Evolutionary conservation across 2,329 filamentous ascomycete species (phyloP).

Genomic region (Chaetomium sp.): DNA sequence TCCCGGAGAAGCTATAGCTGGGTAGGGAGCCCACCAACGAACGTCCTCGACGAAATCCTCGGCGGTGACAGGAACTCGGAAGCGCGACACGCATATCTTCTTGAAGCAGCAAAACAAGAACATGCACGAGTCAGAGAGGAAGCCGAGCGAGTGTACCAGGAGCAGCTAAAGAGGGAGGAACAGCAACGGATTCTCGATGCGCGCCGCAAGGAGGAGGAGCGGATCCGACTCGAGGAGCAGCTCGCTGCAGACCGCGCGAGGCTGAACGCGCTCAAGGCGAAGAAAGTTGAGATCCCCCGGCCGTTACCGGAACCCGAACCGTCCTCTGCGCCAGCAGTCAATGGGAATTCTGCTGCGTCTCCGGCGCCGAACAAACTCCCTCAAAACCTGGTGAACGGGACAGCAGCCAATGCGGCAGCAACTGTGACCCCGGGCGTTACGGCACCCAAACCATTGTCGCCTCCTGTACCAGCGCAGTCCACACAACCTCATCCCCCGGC

Average conservation of each 20-base stretch:
- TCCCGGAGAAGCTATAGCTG: constrained; percentile 19
- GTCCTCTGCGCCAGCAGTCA: constrained; percentile 8
- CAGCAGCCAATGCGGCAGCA: neutral
- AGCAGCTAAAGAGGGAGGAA: constrained; percentile 22
- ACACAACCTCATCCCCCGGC: neutral
- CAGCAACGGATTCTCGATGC: constrained; percentile 23
- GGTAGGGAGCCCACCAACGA: constrained; percentile 15
- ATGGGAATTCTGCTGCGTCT: neutral
- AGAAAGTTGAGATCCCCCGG: constrained; percentile 25
- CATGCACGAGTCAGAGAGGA: constrained; percentile 28
- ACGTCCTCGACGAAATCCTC: constrained; percentile 25
- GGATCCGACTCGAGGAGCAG: constrained; percentile 23
- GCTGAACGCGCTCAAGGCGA: constrained; percentile 29
- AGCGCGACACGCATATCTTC: constrained; percentile 26
- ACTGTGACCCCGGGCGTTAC: neutral
- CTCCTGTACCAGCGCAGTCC: neutral
- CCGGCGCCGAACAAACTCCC: neutral
- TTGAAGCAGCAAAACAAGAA: constrained; percentile 26
- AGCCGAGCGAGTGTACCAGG: constrained; percentile 23
- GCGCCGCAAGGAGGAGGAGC: constrained; percentile 28
- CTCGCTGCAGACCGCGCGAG: constrained; percentile 23
- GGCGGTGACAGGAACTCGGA: constrained; percentile 29
- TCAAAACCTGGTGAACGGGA: constrained; percentile 2
- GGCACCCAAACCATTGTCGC: neutral
- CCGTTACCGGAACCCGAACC: constrained; percentile 19